A percentile compares a stretch with the other conserved stretches of the same genome.
phyloP scores from a whole-genome alignment of 208 protist species.

The Leishmania lainsoni region DNA sequence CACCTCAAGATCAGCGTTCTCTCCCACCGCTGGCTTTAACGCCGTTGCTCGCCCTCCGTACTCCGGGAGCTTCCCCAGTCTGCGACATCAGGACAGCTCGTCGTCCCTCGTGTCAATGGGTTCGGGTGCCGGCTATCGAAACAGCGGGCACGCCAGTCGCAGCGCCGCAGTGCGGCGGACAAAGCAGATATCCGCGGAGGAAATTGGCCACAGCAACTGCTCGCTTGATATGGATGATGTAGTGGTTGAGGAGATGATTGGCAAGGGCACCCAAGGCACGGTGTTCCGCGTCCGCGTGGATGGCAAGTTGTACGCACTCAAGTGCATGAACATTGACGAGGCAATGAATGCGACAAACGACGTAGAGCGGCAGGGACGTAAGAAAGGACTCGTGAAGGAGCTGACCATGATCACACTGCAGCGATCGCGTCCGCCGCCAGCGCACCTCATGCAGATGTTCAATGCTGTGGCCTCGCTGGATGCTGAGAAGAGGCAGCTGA shows the following conservation, averaged over 20 bases:
- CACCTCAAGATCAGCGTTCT: constrained; percentile 12
- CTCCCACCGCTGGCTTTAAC: constrained; percentile 3
- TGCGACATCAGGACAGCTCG: constrained; percentile 31
- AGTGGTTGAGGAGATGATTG: constrained; percentile 63
- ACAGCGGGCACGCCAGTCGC: constrained; percentile 5
- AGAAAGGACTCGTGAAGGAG: constrained; percentile 86
- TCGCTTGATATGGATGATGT: constrained; percentile 80
- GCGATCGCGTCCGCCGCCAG: constrained; percentile 35
- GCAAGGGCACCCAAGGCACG: constrained; percentile 75
- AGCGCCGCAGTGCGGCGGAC: constrained; percentile 16
- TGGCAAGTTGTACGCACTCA: constrained; percentile 81
- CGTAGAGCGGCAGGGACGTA: constrained; percentile 81
- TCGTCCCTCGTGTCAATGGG: constrained; percentile 33
- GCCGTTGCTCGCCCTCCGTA: not conserved
- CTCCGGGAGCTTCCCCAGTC: constrained; percentile 17
- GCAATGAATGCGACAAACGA: constrained; percentile 70
- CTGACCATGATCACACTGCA: constrained; percentile 85
- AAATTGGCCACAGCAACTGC: constrained; percentile 75
- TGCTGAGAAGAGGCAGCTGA: constrained; percentile 61
- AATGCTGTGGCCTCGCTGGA: constrained; percentile 72
- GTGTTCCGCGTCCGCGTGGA: constrained; percentile 80
- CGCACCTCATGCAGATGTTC: constrained; percentile 85
- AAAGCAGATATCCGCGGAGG: constrained; percentile 49
- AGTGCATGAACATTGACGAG: constrained; percentile 81
- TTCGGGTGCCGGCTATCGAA: constrained; percentile 16